Percentiles rank a stretch among this genome's conserved stretches.
Evolutionary conservation across 2,329 filamentous ascomycete genomes (phyloP).

Genomic region (Raffaelea albimanens): DNA sequence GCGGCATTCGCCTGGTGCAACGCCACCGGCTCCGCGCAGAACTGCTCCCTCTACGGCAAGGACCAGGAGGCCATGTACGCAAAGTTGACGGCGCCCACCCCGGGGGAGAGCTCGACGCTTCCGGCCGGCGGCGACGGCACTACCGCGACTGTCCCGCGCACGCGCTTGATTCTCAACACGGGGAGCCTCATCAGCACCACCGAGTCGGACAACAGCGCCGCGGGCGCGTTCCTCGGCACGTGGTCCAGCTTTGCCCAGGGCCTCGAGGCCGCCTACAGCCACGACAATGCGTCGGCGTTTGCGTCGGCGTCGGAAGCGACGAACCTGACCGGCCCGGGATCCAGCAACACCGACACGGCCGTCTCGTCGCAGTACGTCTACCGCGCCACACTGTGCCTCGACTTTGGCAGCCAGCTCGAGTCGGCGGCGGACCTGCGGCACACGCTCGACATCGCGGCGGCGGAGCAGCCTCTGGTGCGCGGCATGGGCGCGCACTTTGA

Average conservation of each 20-base stretch:
- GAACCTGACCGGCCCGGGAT: no score
- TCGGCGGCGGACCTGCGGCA: neutral
- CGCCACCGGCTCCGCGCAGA: neutral
- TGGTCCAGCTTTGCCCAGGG: neutral
- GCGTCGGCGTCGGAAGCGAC: neutral
- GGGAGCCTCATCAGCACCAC: neutral
- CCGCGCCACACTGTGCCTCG: neutral
- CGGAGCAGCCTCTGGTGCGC: neutral
- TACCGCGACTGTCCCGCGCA: neutral
- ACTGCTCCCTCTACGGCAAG: neutral
- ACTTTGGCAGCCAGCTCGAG: neutral
- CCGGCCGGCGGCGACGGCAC: neutral
- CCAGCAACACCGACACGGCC: neutral
- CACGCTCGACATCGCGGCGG: neutral
- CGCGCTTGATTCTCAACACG: neutral
- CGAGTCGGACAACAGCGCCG: no score
- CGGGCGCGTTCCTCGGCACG: neutral
- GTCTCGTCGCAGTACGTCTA: neutral
- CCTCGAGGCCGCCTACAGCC: neutral
- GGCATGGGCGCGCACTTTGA: neutral
- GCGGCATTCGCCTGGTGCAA: neutral
- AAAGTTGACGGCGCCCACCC: neutral
- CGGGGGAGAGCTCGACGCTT: neutral
- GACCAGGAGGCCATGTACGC: neutral
- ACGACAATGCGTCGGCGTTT: neutral